Evolutionary conservation across 345 rosid genomes (phyloP).

Genomic region (Citrus reticulata): DNA sequence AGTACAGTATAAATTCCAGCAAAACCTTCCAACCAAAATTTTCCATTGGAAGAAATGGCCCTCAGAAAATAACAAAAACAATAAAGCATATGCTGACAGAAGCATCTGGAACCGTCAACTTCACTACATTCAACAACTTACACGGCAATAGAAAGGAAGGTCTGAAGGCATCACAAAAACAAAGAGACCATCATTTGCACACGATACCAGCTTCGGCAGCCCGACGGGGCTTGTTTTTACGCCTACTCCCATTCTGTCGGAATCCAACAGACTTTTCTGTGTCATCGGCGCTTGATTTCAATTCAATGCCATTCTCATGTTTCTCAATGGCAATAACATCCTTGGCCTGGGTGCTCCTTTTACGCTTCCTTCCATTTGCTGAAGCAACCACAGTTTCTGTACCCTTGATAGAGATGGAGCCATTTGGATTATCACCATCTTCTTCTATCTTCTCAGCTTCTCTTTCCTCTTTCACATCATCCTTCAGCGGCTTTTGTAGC

Average conservation of each 20-base stretch:
- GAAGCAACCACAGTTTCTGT: slow-evolving; percentile 26
- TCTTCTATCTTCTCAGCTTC: slow-evolving; percentile 34
- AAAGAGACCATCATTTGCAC: slow-evolving; percentile 40
- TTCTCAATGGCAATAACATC: slow-evolving; percentile 30
- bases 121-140: not conserved
- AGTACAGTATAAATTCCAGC: not conserved
- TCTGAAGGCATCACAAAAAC: not conserved
- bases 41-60: slow-evolving; percentile 15
- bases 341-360: slow-evolving; percentile 34
- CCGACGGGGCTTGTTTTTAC: slow-evolving; percentile 73
- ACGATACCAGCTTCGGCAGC: slow-evolving; percentile 84
- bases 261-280: slow-evolving; percentile 44
- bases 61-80: slow-evolving; percentile 9
- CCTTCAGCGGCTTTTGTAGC: slow-evolving; percentile 56
- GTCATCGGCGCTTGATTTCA: slow-evolving; percentile 42
- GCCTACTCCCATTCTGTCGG: slow-evolving; percentile 56
- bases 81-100: not conserved
- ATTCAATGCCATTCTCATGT: slow-evolving; percentile 45
- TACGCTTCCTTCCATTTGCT: slow-evolving; percentile 58
- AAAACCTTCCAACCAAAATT: slow-evolving; percentile 12
- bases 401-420: slow-evolving; percentile 32
- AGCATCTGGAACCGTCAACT: slow-evolving; percentile 13
- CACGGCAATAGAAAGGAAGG: not conserved
- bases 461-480: slow-evolving; percentile 39
- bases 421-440: slow-evolving; percentile 39